phyloP scores from a whole-genome alignment of 257 asterid species.

The Penstemon newberryi region DNA sequence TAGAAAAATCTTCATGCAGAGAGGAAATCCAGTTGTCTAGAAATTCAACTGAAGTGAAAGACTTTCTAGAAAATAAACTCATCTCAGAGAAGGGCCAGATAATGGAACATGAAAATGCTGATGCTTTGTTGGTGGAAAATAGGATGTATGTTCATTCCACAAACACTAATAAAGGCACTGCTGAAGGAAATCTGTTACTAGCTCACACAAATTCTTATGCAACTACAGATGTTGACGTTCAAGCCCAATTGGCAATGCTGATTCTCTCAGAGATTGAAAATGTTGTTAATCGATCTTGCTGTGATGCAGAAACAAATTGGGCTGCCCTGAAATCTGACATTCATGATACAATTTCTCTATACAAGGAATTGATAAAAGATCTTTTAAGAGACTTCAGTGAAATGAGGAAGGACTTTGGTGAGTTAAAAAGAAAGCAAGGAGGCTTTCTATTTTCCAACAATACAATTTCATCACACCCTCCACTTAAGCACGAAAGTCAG shows the following conservation, averaged over 20 bases:
- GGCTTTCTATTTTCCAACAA: slow-evolving; percentile 19
- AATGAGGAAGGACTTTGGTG: slow-evolving; percentile 31
- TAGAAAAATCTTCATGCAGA: slow-evolving; percentile 34
- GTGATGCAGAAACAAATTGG: slow-evolving; percentile 36
- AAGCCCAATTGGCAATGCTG: slow-evolving; percentile 33
- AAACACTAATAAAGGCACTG: slow-evolving; percentile 24
- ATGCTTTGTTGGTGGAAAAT: slow-evolving; percentile 29
- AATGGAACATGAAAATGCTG: slow-evolving; percentile 29
- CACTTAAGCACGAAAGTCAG: slow-evolving; percentile 30
- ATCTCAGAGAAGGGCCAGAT: slow-evolving; percentile 29
- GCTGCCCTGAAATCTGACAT: slow-evolving; percentile 36
- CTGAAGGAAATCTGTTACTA: slow-evolving; percentile 22
- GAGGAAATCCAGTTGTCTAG: slow-evolving; percentile 41
- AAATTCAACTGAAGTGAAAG: slow-evolving; percentile 30
- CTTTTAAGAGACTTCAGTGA: slow-evolving; percentile 35
- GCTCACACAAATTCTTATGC: slow-evolving; percentile 23
- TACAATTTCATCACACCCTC: slow-evolving; percentile 26
- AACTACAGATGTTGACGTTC: slow-evolving; percentile 28
- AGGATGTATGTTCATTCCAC: slow-evolving; percentile 26
- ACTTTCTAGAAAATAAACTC: slow-evolving; percentile 21
- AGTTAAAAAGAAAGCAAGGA: slow-evolving; percentile 30
- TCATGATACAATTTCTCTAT: slow-evolving; percentile 30
- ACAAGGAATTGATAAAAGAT: slow-evolving; percentile 35
- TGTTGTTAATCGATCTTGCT: slow-evolving; percentile 26
- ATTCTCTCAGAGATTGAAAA: slow-evolving; percentile 35